Evolutionary conservation across 805 yeast genomes (phyloP).

Genomic region (Candida cerambycidarum): DNA sequence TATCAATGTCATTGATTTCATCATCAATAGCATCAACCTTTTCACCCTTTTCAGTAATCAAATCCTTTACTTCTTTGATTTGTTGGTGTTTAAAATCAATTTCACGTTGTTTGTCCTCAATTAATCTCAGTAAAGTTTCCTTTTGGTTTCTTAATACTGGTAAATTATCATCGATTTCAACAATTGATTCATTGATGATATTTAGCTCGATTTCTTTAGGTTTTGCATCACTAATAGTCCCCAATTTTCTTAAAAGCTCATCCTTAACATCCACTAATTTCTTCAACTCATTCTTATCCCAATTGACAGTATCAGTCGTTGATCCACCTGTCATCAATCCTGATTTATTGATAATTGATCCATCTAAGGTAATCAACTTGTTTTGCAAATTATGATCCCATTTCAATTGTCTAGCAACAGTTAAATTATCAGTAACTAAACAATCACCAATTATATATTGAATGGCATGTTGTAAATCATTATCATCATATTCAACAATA

Average conservation of each 20-base stretch:
- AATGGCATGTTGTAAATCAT: constrained; percentile 69
- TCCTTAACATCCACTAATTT: constrained; percentile 52
- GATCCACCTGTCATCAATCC: constrained; percentile 93
- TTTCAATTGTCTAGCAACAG: constrained; percentile 66
- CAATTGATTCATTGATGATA: constrained; percentile 50
- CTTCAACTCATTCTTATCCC: constrained; percentile 73
- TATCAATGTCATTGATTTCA: constrained; percentile 22
- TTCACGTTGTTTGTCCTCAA: constrained; percentile 50
- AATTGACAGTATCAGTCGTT: constrained; percentile 44
- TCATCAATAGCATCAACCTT: constrained; percentile 17
- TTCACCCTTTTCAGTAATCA: constrained; percentile 17
- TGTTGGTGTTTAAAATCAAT: constrained; percentile 45
- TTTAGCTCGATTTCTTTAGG: constrained; percentile 60
- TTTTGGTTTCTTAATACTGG: constrained; percentile 46
- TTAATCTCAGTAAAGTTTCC: constrained; percentile 42
- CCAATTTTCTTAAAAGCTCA: constrained; percentile 49
- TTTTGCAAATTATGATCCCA: constrained; percentile 58
- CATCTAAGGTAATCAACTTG: constrained; percentile 78
- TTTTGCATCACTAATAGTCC: constrained; percentile 45
- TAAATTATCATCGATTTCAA: constrained; percentile 37
- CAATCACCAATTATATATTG: constrained; percentile 79
- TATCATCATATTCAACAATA: constrained; percentile 64
- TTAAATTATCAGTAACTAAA: constrained; percentile 70
- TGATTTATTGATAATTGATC: constrained; percentile 78
- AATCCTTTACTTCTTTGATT: constrained; percentile 11